phyloP scores from a whole-genome alignment of 2,329 filamentous ascomycete species.

The Talaromyces sp. region DNA sequence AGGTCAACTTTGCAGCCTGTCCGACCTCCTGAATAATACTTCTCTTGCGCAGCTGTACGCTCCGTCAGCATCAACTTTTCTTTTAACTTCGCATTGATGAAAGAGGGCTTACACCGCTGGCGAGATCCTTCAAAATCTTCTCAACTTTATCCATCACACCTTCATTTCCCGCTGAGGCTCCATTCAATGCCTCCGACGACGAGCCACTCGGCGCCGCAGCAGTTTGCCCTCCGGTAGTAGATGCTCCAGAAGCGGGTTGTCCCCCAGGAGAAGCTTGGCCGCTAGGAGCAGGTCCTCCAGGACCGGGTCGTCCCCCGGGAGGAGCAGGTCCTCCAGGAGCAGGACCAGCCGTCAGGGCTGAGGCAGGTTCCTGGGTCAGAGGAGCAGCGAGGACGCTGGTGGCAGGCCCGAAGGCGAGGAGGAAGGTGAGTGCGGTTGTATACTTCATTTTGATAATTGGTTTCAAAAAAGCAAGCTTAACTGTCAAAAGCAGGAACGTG shows the following conservation, averaged over 20 bases:
- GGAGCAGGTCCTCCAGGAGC: neutral
- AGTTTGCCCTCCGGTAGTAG: neutral
- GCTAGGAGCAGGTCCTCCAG: too few relatives aligned
- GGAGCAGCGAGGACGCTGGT: constrained; percentile 13
- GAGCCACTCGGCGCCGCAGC: constrained; percentile 2
- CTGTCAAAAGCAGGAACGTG: neutral
- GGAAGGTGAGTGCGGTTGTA: constrained; percentile 4
- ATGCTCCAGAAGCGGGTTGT: too few relatives aligned
- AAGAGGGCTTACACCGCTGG: constrained; percentile 2
- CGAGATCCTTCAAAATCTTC: constrained; percentile 10
- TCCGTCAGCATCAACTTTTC: neutral
- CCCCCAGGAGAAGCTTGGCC: too few relatives aligned
- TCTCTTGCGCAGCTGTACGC: constrained; percentile 14
- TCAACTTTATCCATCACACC: constrained; percentile 13
- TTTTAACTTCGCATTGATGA: neutral
- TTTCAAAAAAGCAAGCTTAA: neutral
- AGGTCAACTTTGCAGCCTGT: neutral
- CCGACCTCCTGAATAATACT: constrained; percentile 11
- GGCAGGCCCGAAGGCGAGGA: constrained; percentile 16
- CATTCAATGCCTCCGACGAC: neutral
- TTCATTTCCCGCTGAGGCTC: constrained; percentile 10
- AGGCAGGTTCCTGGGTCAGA: neutral
- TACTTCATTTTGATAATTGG: constrained; percentile 13
- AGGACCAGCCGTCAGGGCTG: neutral
- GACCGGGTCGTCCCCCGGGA: too few relatives aligned